Conservation (phyloP, 257 asterid genomes). For the Apocynum venetum region DNA sequence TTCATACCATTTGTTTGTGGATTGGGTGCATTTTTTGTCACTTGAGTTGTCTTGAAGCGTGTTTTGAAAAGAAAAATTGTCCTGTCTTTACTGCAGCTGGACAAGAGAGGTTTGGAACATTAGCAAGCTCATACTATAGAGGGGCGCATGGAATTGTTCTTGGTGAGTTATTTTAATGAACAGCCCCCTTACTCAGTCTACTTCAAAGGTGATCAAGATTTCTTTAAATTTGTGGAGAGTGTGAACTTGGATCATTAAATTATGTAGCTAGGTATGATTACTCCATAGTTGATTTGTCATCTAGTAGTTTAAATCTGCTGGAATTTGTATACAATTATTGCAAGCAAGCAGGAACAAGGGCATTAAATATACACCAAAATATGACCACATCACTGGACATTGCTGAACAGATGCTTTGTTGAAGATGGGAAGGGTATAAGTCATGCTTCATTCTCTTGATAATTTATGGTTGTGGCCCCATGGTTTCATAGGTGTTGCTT, state of each 20-base stretch:
- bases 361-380: background rate
- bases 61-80: constrained; percentile 1
- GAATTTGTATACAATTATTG: background rate
- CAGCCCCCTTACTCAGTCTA: background rate
- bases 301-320: background rate
- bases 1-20: background rate
- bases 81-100: constrained; percentile 50
- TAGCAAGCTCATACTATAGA: constrained; percentile 73
- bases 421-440: background rate
- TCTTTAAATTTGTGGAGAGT: background rate
- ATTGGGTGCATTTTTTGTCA: background rate
- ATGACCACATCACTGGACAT: background rate
- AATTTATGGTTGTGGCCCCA: background rate
- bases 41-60: background rate
- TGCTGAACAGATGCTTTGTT: background rate
- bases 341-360: background rate
- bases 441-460: background rate
- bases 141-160: constrained; percentile 92
- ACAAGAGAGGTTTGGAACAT: constrained; percentile 77
- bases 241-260: background rate
- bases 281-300: background rate
- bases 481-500: background rate
- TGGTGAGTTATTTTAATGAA: constrained; percentile 32
- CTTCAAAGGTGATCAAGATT: background rate
- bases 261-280: background rate